These are phyloP conservation scores for Paratrimastix pyriformis DNA, from an alignment of 78 protist species.

Conservation along the genomic window DNA sequence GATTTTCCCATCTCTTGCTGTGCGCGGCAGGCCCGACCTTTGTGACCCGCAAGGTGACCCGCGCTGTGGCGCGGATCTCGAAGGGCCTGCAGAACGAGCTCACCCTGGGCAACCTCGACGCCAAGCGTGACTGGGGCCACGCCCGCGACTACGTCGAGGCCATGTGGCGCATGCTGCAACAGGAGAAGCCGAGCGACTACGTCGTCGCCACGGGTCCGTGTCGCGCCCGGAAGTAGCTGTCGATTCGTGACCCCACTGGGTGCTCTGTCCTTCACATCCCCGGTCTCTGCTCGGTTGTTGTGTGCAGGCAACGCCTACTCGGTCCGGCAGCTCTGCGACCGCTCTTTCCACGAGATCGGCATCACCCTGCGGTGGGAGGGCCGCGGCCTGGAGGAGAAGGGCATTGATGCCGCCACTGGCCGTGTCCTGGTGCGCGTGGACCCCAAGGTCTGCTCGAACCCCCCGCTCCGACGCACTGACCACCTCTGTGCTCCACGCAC, in stretches of 20 bases:
- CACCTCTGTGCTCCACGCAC: no score
- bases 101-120: slow-evolving; percentile 74
- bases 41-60: slow-evolving; percentile 86
- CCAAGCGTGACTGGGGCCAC: slow-evolving; percentile 80
- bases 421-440: slow-evolving; percentile 25
- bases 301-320: slow-evolving; percentile 71
- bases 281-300: no score
- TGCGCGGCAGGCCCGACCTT: no score
- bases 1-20: slow-evolving; percentile 28
- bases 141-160: slow-evolving; percentile 69
- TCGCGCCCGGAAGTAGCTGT: no score
- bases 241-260: no score
- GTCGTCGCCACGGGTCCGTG: slow-evolving; percentile 81
- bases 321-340: slow-evolving; percentile 68
- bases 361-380: slow-evolving; percentile 58
- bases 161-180: slow-evolving; percentile 75
- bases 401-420: slow-evolving; percentile 24
- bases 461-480: no score
- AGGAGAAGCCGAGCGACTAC: slow-evolving; percentile 59
- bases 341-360: slow-evolving; percentile 52
- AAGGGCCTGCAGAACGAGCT: slow-evolving; percentile 43
- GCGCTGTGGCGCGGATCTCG: slow-evolving; percentile 69
- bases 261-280: no score
- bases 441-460: neutral
- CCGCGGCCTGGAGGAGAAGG: slow-evolving; percentile 56